phyloP scores from a whole-genome alignment of 2,329 filamentous ascomycete genomes.

The Setomelanomma holmii region DNA sequence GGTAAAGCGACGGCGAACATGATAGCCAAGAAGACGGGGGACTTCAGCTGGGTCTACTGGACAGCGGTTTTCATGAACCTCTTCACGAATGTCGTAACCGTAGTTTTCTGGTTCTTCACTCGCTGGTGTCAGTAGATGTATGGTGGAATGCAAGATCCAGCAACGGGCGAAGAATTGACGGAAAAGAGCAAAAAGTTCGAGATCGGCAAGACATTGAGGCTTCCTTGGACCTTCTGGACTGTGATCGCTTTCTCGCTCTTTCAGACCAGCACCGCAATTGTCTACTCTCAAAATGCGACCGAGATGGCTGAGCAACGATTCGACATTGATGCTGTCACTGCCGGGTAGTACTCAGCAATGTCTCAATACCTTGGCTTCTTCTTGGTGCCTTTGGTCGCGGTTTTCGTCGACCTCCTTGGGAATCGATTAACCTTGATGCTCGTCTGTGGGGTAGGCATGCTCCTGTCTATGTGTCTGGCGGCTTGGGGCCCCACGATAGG shows the following conservation, averaged over 20 bases:
- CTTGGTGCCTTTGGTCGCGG: conserved; percentile 62
- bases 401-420: conserved; percentile 65
- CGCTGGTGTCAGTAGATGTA: conserved; percentile 59
- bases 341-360: conserved; percentile 67
- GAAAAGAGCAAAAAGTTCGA: conserved; percentile 67
- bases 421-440: conserved; percentile 58
- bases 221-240: conserved; percentile 68
- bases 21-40: conserved; percentile 63
- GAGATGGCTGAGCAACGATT: conserved; percentile 68
- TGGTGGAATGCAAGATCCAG: conserved; percentile 58
- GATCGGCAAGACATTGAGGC: conserved; percentile 60
- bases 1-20: conserved; percentile 67
- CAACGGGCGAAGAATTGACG: conserved; percentile 65
- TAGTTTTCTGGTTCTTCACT: conserved; percentile 64
- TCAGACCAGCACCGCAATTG: conserved; percentile 62
- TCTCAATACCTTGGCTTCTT: conserved; percentile 65
- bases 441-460: conserved; percentile 59
- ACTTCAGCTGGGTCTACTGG: conserved; percentile 70
- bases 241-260: conserved; percentile 64
- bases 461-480: conserved; percentile 62
- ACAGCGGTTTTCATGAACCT: conserved; percentile 68
- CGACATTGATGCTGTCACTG: conserved; percentile 60
- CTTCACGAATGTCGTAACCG: conserved; percentile 65
- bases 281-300: conserved; percentile 66
- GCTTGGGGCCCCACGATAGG: conserved; percentile 58